phyloP scores from a whole-genome alignment of 2,329 filamentous ascomycete species.

The Clonostachys rhizophaga region DNA sequence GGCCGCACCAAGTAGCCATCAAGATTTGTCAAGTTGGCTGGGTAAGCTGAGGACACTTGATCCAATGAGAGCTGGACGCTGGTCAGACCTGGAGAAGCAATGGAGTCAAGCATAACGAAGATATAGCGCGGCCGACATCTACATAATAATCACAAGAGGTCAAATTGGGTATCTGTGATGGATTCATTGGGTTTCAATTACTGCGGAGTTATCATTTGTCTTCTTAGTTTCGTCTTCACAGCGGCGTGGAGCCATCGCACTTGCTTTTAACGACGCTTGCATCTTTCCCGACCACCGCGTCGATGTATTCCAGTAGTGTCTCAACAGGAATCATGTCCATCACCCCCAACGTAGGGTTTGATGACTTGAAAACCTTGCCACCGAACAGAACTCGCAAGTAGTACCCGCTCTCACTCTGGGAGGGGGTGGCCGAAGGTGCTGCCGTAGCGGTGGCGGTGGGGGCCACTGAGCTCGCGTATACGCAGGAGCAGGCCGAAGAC shows the following conservation, averaged over 20 bases:
- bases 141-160: background rate
- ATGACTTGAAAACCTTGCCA: conserved; percentile 62
- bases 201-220: background rate
- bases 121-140: conserved; percentile 11
- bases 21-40: conserved; percentile 54
- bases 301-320: conserved; percentile 64
- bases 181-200: background rate
- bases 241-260: conserved; percentile 10
- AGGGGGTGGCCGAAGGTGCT: background rate
- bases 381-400: conserved; percentile 69
- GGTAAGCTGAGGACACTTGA: conserved; percentile 64
- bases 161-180: background rate
- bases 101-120: too few species aligned
- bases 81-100: conserved; percentile 61
- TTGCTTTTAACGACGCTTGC: conserved; percentile 34
- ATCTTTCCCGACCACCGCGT: conserved; percentile 59
- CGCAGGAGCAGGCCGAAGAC: conserved; percentile 19
- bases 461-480: conserved; percentile 3
- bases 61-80: conserved; percentile 68
- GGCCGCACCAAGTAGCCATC: conserved; percentile 18
- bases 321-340: conserved; percentile 69
- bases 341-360: conserved; percentile 60
- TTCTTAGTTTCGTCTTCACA: background rate
- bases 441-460: conserved; percentile 2
- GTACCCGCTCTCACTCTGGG: conserved; percentile 17